These are phyloP conservation scores for Lichtheimia ornata DNA, from an alignment of 371 early-diverging fungal genomes.

Conservation along the genomic window DNA sequence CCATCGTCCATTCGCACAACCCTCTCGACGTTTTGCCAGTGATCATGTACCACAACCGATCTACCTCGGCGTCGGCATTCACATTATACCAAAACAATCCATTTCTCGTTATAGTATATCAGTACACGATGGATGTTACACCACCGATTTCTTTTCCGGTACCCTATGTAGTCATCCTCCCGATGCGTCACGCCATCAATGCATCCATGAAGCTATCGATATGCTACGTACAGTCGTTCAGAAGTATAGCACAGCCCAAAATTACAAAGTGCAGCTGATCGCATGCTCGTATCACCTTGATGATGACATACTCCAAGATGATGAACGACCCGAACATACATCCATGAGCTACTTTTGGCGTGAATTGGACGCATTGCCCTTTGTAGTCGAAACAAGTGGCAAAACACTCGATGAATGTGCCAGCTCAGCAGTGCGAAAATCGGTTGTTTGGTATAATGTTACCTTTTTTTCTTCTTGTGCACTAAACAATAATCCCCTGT, in stretches of 20 bases:
- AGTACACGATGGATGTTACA: slow-evolving; percentile 60
- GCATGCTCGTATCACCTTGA: slow-evolving; percentile 39
- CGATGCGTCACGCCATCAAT: slow-evolving; percentile 12
- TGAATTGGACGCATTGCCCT: slow-evolving; percentile 75
- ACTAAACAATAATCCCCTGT: too few species aligned
- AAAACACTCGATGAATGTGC: slow-evolving; percentile 69
- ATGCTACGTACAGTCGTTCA: slow-evolving; percentile 41
- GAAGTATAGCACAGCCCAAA: slow-evolving; percentile 44
- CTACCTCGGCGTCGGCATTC: slow-evolving; percentile 64
- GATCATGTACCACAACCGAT: slow-evolving; percentile 45
- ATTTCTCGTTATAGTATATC: slow-evolving; percentile 43
- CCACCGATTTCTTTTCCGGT: slow-evolving; percentile 48
- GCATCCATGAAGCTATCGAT: slow-evolving; percentile 28
- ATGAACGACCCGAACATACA: slow-evolving; percentile 22
- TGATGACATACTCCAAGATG: slow-evolving; percentile 25
- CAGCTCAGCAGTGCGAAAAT: slow-evolving; percentile 71
- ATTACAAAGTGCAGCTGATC: slow-evolving; percentile 56
- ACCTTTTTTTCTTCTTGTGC: too few species aligned
- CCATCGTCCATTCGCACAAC: slow-evolving; percentile 25
- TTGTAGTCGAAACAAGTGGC: slow-evolving; percentile 61
- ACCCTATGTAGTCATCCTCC: slow-evolving; percentile 17
- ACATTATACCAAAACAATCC: slow-evolving; percentile 33
- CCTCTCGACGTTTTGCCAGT: slow-evolving; percentile 29
- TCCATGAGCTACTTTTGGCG: slow-evolving; percentile 69
- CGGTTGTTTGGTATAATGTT: slow-evolving; percentile 59